Conservation (phyloP, 1,284 basidiomycete species). For the Cutaneotrichosporon cavernicola region DNA sequence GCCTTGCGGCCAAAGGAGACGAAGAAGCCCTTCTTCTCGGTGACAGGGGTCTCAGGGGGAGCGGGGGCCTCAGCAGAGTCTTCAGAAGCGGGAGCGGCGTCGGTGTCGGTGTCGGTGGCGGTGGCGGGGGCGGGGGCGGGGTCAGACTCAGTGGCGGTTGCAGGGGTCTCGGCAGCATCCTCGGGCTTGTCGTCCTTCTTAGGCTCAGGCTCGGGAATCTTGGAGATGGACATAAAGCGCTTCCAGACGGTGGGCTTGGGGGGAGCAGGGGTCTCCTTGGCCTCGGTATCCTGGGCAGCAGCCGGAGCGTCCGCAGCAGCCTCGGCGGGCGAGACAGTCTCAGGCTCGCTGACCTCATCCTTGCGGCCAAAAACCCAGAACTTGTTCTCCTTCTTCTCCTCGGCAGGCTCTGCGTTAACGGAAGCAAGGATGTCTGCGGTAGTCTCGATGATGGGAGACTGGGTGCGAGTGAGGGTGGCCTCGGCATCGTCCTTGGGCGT, state of each 20-base stretch:
- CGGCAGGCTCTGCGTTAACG: neutral
- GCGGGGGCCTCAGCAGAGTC: neutral
- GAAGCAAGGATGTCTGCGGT: neutral
- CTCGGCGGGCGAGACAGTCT: neutral
- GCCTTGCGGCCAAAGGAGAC: neutral
- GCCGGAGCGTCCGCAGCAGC: neutral
- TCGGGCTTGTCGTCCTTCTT: conserved; percentile 4
- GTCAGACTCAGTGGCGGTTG: neutral
- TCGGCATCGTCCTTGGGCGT: neutral
- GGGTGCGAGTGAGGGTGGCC: neutral
- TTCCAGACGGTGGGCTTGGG: neutral
- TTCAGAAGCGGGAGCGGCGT: neutral
- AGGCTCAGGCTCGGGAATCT: neutral
- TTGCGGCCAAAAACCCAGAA: conserved; percentile 2
- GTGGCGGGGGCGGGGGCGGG: neutral
- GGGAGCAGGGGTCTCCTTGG: neutral
- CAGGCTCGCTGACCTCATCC: neutral
- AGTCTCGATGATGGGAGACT: neutral
- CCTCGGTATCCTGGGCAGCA: neutral
- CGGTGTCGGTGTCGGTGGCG: neutral
- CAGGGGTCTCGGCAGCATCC: neutral
- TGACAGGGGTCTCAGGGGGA: neutral
- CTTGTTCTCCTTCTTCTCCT: conserved; percentile 3
- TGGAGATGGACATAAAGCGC: neutral
- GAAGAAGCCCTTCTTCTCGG: neutral